A percentile compares a stretch with the other conserved stretches of the same genome.
Evolutionary conservation across 2,329 filamentous ascomycete genomes (phyloP).

Genomic region (Macroventuria anomochaeta): DNA sequence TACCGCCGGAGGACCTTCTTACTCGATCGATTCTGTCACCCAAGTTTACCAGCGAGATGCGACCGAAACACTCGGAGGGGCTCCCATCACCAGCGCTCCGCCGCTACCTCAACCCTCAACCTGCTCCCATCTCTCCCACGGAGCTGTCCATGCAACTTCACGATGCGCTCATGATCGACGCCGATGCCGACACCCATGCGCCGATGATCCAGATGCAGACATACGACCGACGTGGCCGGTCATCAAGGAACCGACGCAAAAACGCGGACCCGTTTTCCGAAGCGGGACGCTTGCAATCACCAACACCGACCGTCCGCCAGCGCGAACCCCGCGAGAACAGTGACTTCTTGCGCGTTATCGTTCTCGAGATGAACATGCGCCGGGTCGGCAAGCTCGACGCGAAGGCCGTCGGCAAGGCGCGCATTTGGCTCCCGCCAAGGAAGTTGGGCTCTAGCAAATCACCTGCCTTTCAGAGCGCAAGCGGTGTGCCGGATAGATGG

Average conservation of each 20-base stretch:
- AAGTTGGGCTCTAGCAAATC: conserved; percentile 41
- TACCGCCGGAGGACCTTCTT: conserved; percentile 65
- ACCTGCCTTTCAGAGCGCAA: conserved; percentile 31
- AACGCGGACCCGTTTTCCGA: conserved; percentile 51
- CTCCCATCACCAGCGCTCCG: conserved; percentile 64
- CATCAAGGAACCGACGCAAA: conserved; percentile 34
- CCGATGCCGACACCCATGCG: conserved; percentile 50
- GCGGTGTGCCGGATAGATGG: conserved; percentile 48
- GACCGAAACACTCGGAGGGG: conserved; percentile 61
- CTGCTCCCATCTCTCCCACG: conserved; percentile 46
- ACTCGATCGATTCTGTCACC: conserved; percentile 66
- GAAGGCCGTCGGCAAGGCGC: conserved; percentile 61
- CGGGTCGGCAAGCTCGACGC: conserved; percentile 66
- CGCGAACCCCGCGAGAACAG: conserved; percentile 69
- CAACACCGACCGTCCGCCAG: conserved; percentile 58
- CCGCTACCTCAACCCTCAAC: conserved; percentile 66
- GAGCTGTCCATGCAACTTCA: conserved; percentile 51
- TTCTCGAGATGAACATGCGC: conserved; percentile 73
- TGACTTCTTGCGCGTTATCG: conserved; percentile 68
- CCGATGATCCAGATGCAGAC: conserved; percentile 70
- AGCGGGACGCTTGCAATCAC: conserved; percentile 51
- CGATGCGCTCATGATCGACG: conserved; percentile 45
- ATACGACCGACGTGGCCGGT: conserved; percentile 55
- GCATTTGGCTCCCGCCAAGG: conserved; percentile 67
- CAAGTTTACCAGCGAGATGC: conserved; percentile 65